phyloP scores from a whole-genome alignment of 1,284 basidiomycete genomes.

The Irpex rosettiformis region DNA sequence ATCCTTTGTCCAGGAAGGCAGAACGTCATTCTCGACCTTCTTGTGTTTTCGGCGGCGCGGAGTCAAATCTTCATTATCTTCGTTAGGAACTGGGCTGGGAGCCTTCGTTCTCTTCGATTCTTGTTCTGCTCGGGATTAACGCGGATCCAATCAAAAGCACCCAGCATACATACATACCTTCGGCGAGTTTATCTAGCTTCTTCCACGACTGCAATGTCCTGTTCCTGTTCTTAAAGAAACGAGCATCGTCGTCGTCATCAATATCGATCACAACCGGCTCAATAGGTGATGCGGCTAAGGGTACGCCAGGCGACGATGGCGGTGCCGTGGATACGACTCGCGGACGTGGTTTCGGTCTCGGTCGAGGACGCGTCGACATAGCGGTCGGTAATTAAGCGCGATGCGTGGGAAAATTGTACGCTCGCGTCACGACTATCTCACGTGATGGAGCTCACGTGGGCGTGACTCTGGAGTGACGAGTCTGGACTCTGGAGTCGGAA shows the following conservation, averaged over 20 bases:
- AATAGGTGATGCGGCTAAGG: slow-evolving; percentile 5
- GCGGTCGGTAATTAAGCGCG: slow-evolving; percentile 23
- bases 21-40: slow-evolving; percentile 16
- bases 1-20: slow-evolving; percentile 26
- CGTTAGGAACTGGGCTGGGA: slow-evolving; percentile 19
- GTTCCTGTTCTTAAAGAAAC: slow-evolving; percentile 61
- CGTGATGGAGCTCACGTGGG: not conserved
- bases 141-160: not conserved
- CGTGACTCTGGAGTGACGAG: too few relatives aligned
- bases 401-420: slow-evolving; percentile 46
- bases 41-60: slow-evolving; percentile 36
- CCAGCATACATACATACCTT: slow-evolving; percentile 36
- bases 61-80: slow-evolving; percentile 28
- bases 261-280: slow-evolving; percentile 7
- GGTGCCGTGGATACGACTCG: slow-evolving; percentile 23
- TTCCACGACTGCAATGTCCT: slow-evolving; percentile 54
- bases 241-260: slow-evolving; percentile 53
- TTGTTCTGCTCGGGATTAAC: slow-evolving; percentile 11
- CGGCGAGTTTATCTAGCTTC: slow-evolving; percentile 47
- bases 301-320: slow-evolving; percentile 21
- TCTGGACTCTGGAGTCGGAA: too few relatives aligned
- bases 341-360: slow-evolving; percentile 46
- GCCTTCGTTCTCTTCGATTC: slow-evolving; percentile 15
- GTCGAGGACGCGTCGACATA: slow-evolving; percentile 44
- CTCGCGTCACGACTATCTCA: slow-evolving; percentile 3